Base-by-base conservation (phyloP, 2,329 filamentous ascomycete species). In the Remersonia thermophila region DNA sequence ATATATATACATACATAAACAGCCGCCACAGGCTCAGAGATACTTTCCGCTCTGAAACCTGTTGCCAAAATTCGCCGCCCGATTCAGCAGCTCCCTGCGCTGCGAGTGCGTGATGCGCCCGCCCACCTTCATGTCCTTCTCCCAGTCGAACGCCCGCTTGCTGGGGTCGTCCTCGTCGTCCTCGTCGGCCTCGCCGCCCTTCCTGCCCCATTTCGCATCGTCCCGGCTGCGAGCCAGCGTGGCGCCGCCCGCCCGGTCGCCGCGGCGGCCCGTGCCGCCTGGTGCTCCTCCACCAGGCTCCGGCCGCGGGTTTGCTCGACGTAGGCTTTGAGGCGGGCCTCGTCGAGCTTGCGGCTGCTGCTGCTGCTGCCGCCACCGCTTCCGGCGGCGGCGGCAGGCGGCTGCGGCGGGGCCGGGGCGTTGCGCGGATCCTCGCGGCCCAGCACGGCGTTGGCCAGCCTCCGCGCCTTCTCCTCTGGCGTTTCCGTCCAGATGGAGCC, bases 41-140 rank as follows among this genome's bases (percentile, higher is more conserved):
- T 66, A 79, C 13, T 65, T 76, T n/a, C 86, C 86, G 46, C 82
- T 81, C 13, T 77, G 73, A 51, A 95, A 95, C 33, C 84, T 69
- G 1, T 80, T 80, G 3, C 81, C 78, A 59, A 95, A 94, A 50
- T 86, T 80, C 12, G 77, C 73, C 4, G 85, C 82, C 53, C 81
- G 80, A 46, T 73, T 80, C 41, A 95, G 56, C 63, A 96, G 64
- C 48, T 95, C 82, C 49, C 74, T 74, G 47, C 80, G 74, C 62
- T 94, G 78, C 26, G 77, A 69, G 46, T 77, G 65, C 17, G 77
- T 80, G 36, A 95, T 75, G 50, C 73, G 76, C 13, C 75, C 73
- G 7, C 80, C 79, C 2, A 83, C 62, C 27, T 75, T 80, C 75
- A 96, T 94, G 56, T 96, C 91, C 63, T 95, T 96, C 57, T 95